Base-by-base conservation (phyloP, 768 basidiomycete species). In the Serendipita sp. region DNA sequence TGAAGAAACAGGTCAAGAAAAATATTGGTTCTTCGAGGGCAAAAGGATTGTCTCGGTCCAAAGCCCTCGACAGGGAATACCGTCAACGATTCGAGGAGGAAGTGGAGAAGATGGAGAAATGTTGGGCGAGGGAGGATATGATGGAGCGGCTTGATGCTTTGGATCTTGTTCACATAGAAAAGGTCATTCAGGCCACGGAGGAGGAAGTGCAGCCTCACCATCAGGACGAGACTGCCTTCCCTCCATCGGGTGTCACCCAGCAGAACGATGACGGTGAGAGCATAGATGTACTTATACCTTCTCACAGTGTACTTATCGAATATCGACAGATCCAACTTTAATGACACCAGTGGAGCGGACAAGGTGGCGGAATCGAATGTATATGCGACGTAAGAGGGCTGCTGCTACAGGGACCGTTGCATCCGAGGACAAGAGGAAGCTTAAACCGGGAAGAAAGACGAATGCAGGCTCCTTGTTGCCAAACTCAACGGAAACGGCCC, bases 341-440 rank as follows among this genome's bases (percentile, higher is more conserved):
- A 50, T 50, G 45, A 60, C 62, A 24, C 62, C 62, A n/a, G 48
- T 22, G 16, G 34, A 43, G 9, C 62, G 62, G 30, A 43, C 50
- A 48, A n/a, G 45, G 16, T 48, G 50, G 28, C 72, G 73, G 63
- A 87, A 87, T 63, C 76, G 85, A 42, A 73, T 88, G 3, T 80
- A 85, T 66, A 88, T 88, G 87, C 81, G 86, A 3, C 79, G 80
- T 30, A 83, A 81, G 69, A 79, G 86, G 44, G 86, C 87, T 2
- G 71, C 74, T 30, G 71, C 74, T 33, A 68, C 69, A 30, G 84
- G 75, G 42, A 70, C 66, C 13, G 68, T 64, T 7, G 71, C 71
- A 4, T 72, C 70, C 60, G 65, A 70, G n/a, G 68, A 66, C 16
- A 34, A 70, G 0, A 66, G 67, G 68, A 66, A 76, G 68, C 62